Base-by-base conservation (phyloP, 495 filamentous ascomycete species). In the Talaromyces adpressus region DNA sequence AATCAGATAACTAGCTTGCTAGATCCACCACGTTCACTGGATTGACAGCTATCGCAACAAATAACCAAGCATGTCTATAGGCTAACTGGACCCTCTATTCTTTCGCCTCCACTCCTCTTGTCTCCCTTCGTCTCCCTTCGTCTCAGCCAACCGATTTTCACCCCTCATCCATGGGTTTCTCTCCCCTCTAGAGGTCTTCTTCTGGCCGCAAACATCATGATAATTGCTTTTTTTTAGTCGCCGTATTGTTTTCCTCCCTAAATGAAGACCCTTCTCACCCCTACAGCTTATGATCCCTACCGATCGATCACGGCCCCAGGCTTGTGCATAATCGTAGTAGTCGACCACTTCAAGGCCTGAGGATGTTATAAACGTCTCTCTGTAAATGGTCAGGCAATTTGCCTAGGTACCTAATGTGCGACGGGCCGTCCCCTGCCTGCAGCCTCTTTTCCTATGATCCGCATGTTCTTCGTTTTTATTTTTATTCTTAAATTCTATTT, bases 371-470 rank as follows among this genome's bases (percentile, higher is more conserved):
- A 27, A 61, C 25, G 3, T 62, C 23, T 12, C 5, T 52, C 6
- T 41, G 58, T 53, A 47, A 51, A 30, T 52, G 58, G 58, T 30
- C 58, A 18, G 22, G 30, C 60, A 20, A 62, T 53, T 49, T 62
- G 18, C 47, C 56, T 58, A 58, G 56, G 56, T 58, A 58, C 56
- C 56, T 58, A 62, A 49, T 64, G 76, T 80, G 77, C 78, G 75
- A 72, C 78, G 78, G 78, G 69, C 78, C 78, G 78, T 77, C 75
- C 78, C 78, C 45, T 75, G 76, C 73, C 77, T 79, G 78, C 78
- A 81, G 78, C 76, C 78, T 79, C 77, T 58, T 58, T 58, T 75
- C 69, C 41, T 71, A 78, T 79, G 77, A 79, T 79, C 76, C 77
- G 78, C 78, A 79, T 72, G 66, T 29, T 45, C 27, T 29, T 61